Base-by-base conservation (phyloP, 176 grass and related monocot genomes). In the Triticum urartu region DNA sequence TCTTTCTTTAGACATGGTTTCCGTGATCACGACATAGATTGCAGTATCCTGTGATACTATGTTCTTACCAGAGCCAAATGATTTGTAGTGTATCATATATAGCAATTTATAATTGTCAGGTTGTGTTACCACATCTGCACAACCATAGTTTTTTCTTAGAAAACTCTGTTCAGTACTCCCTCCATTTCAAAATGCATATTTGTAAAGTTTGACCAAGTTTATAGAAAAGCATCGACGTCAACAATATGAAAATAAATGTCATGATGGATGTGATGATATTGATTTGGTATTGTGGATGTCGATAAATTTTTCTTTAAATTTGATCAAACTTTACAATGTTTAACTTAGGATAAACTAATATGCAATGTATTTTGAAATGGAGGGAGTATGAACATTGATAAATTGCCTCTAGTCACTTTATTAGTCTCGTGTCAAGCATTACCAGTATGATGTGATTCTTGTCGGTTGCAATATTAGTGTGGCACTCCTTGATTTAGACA, bases 1-100 rank as follows among this genome's bases (percentile, higher is more conserved):
- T 77, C 60, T 76, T 80, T 45, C 68, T 58, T 81, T 33, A 78
- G 2, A 65, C 70, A 64, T 25, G 42, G 34, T 56, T 64, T 74
- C 43, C 70, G 43, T 11, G 21, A 72, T 43, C 69, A 7, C 2
- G 70, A 25, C 70, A 73, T 43, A 28, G 71, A 48, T 74, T 6
- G 22, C 15, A 17, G 22, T 74, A 47, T 47, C 3, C 11, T 74
- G 71, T 7, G 22, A 48, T 74, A 26, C 22, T 48, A 28, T 6
- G 12, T 47, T 73, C 67, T 74, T 74, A 28, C 42, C 9, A 75
- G 13, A 50, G 22, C 24, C 22, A 75, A 50, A 75, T 48, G 42
- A 75, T 48, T 30, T 75, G 2, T 43, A 14, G 1, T 1, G 1
- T 17, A 75, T 30, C 72, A 73, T 72, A 12, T 72, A 43, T 72